Base-by-base conservation (phyloP, 768 basidiomycete genomes). In the Kwoniella sp. region DNA sequence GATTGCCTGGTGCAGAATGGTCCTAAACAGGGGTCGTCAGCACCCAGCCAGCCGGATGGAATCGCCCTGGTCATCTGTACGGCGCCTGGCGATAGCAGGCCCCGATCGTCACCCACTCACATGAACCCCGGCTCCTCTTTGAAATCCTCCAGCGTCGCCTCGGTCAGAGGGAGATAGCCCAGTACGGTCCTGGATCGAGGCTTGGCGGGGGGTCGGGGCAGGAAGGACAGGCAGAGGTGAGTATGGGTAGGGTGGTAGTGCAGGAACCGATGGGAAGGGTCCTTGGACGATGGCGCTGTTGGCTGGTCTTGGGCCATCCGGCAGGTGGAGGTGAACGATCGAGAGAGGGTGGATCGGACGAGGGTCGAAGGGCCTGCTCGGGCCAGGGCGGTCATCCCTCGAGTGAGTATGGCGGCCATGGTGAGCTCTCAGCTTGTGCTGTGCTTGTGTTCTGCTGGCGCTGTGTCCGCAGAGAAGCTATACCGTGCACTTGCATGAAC, bases 191-290 rank as follows among this genome's bases (percentile, higher is more conserved):
- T 57, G 3, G 61, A 65, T n/a, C 53, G 38, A 10, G 52, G 23
- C 4, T 19, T 34, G 0, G 42, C 28, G 7, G 72, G 72, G 10
- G 56, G 45, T 20, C 40, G 28, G n/a, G 69, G 62, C 5, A 74
- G 52, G 52, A 72, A 74, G 11, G 64, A 66, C 4, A 73, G 53
- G 0, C 59, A 67, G 15, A 69, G 48, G 4, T 56, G 53, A 34
- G 45, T 37, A 12, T 57, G 50, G 29, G 46, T 46, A 19, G 64
- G 54, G 40, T 73, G 73, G 48, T 70, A 74, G 52, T 67, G 56
- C 17, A 74, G 57, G 50, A 71, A 53, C 23, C 69, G 67, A 44
- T 73, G 71, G 1, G 55, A 57, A 3, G 69, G 69, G 49, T 73
- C 71, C 60, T 67, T 65, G 9, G 56, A 44, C 6, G 56, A 32